These are phyloP conservation scores for Pseudogymnoascus verrucosus DNA, from an alignment of 2,329 filamentous ascomycete species.

Conservation along the genomic window DNA sequence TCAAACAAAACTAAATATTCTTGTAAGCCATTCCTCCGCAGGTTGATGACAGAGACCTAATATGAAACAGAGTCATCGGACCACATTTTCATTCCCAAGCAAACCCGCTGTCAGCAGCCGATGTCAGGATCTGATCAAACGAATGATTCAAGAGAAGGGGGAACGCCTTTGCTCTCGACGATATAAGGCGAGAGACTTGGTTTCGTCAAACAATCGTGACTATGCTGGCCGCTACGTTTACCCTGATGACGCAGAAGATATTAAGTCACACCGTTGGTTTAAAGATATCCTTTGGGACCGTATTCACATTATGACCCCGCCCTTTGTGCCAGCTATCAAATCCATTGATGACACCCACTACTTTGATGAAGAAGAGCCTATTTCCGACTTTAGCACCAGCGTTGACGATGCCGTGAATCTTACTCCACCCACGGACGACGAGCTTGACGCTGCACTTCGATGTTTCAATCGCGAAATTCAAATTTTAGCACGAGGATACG, in stretches of 20 bases:
- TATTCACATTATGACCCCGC: slow-evolving; percentile 62
- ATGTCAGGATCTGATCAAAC: slow-evolving; percentile 69
- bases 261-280: slow-evolving; percentile 87
- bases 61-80: slow-evolving; percentile 54
- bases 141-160: slow-evolving; percentile 66
- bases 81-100: slow-evolving; percentile 62
- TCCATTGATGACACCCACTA: slow-evolving; percentile 72
- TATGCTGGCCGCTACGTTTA: slow-evolving; percentile 61
- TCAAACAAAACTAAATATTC: slow-evolving; percentile 77
- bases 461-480: slow-evolving; percentile 28
- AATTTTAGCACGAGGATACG: slow-evolving; percentile 23
- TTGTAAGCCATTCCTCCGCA: slow-evolving; percentile 42
- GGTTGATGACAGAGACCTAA: slow-evolving; percentile 15
- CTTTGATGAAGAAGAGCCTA: slow-evolving; percentile 74
- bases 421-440: slow-evolving; percentile 10
- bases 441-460: slow-evolving; percentile 25
- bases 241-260: slow-evolving; percentile 76
- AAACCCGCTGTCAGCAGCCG: slow-evolving; percentile 57
- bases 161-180: slow-evolving; percentile 66
- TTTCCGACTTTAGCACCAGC: slow-evolving; percentile 54
- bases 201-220: slow-evolving; percentile 23
- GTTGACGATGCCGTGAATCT: slow-evolving; percentile 5
- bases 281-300: slow-evolving; percentile 68
- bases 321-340: slow-evolving; percentile 69
- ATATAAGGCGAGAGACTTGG: slow-evolving; percentile 60